These are phyloP conservation scores for Umbilicus rupestris DNA, from an alignment of 164 flowering plant genomes.

Conservation along the genomic window DNA sequence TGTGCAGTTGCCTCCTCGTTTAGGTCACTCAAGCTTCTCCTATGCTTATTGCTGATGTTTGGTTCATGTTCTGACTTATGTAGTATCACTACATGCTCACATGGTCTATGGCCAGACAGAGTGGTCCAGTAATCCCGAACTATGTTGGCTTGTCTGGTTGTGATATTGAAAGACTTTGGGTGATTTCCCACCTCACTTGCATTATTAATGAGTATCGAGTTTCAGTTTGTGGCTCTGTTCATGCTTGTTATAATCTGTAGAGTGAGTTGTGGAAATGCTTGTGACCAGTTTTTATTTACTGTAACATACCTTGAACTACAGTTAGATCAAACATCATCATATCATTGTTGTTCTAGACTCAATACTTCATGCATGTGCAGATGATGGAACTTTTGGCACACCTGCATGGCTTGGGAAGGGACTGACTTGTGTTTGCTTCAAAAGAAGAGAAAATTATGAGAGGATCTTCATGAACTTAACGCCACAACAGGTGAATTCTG, in stretches of 20 bases:
- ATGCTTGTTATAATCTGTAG: not conserved
- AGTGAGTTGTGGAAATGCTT: not conserved
- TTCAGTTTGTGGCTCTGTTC: not conserved
- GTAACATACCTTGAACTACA: not conserved
- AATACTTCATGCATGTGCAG: constrained; percentile 22
- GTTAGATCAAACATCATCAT: not conserved
- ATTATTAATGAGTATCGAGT: not conserved
- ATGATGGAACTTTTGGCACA: constrained; percentile 42
- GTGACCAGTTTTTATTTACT: not conserved
- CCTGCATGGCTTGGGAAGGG: constrained; percentile 64
- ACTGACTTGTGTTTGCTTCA: constrained; percentile 73
- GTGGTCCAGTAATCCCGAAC: not conserved
- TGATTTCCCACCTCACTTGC: not conserved
- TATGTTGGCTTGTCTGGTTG: not conserved
- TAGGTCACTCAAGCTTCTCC: not conserved
- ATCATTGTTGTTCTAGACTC: not conserved
- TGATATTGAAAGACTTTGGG: not conserved
- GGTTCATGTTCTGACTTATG: not conserved
- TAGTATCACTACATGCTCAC: not conserved
- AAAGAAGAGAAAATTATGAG: constrained; percentile 44
- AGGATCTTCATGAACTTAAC: constrained; percentile 51
- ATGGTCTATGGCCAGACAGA: constrained; percentile 1
- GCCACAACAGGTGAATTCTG: constrained; percentile 46
- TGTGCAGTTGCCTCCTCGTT: constrained; percentile 4
- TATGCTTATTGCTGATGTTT: not conserved